Base-by-base conservation (phyloP, 2,329 filamentous ascomycete species). In the Beauveria sp. region DNA sequence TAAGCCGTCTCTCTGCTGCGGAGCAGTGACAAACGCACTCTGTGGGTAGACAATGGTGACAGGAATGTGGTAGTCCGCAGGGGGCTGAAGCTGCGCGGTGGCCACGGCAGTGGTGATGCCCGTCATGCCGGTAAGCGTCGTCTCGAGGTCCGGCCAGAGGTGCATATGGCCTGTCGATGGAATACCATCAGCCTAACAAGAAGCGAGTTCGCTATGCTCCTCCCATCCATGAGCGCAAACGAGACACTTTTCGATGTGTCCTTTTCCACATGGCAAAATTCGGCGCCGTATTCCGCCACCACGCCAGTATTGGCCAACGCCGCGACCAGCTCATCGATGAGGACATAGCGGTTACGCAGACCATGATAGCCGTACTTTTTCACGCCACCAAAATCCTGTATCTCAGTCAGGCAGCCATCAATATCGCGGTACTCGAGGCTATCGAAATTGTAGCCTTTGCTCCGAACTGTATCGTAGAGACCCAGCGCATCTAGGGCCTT, bases 181-280 rank as follows among this genome's bases (percentile, higher is more conserved):
- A 55, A 86, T 86, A 1, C 84, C 84, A 62, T 87, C 84, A 0
- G 82, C 80, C 82, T 84, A 18, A 86, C 72, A 0, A 87, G 75
- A 14, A 83, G 66, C 2, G 70, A 65, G 0, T 80, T 78, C 0
- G 65, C 68, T 1, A 65, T 71, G 0, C 67, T 71, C 0, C 72
- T 72, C 1, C 79, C 81, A 58, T 83, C 78, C 0, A 69, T 69
- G 60, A 85, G 81, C 14, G 73, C 73, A 64, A 79, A 80, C 1
- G 70, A 74, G 0, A 84, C 79, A 0, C 67, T 67, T 0, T 74
- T 61, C 0, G 73, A 70, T 0, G 70, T 71, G 59, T 82, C 79
- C 0, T 68, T 65, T 2, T 76, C 61, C 3, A 86, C 68, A 5
- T 71, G 69, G 1, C 70, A 66, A 62, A 84, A 82, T 55, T 79